Conservation (phyloP, 148 eudicot species). For the Fagopyrum homotropicum region DNA sequence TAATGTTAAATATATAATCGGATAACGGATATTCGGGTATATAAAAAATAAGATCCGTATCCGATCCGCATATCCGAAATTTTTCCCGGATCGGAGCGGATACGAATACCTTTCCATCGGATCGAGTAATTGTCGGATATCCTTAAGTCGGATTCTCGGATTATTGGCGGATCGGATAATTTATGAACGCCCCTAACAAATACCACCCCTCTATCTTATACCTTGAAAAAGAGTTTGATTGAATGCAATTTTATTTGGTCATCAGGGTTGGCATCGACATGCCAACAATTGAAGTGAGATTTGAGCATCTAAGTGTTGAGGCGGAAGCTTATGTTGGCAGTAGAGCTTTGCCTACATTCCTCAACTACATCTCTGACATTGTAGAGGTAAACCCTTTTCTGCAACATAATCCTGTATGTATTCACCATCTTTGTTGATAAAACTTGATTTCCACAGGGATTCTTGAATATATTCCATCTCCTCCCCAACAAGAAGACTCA, state of each 20-base stretch:
- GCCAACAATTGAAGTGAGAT: conserved; percentile 17
- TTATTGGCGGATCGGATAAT: too few species aligned
- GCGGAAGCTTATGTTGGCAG: conserved; percentile 12
- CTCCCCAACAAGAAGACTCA: conserved; percentile 6
- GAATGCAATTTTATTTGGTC: conserved; percentile 1
- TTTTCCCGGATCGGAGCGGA: too few species aligned
- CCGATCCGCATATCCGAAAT: too few species aligned
- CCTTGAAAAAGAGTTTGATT: neutral
- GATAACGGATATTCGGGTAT: too few species aligned
- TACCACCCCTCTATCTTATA: too few species aligned
- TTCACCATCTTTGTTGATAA: neutral
- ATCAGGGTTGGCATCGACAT: conserved; percentile 12
- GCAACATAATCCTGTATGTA: neutral
- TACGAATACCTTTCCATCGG: too few species aligned
- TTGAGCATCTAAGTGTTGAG: conserved; percentile 6
- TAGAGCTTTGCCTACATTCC: conserved; percentile 10
- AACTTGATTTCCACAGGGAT: neutral
- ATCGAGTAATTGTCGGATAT: too few species aligned
- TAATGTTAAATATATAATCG: too few species aligned
- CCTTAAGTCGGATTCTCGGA: too few species aligned
- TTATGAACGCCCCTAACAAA: too few species aligned
- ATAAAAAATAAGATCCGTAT: too few species aligned
- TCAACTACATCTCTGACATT: conserved; percentile 6
- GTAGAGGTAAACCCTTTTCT: neutral
- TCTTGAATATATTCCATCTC: conserved; percentile 8